phyloP scores from a whole-genome alignment of 805 yeast species.

The Jamesozyma jinghongensis region DNA sequence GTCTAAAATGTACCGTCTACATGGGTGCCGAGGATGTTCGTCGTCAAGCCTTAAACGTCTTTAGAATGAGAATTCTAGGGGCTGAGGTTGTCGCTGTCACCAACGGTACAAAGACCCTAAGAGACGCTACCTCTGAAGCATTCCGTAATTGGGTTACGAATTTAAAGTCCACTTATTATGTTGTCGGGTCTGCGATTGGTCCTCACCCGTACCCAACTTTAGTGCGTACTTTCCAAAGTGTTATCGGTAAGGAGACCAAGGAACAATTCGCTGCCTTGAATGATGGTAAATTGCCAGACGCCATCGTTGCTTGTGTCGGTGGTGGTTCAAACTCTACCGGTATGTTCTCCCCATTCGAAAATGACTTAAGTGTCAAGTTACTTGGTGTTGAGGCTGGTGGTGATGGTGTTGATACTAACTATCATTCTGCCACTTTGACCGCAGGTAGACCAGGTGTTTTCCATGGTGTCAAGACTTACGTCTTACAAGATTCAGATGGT shows the following conservation, averaged over 20 bases:
- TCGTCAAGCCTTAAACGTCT: conserved; percentile 96
- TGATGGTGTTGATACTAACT: conserved; percentile 81
- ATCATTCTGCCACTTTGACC: conserved; percentile 92
- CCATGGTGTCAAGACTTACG: conserved; percentile 95
- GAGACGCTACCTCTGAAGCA: conserved; percentile 98
- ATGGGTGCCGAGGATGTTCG: conserved; percentile 99
- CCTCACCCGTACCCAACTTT: conserved; percentile 98
- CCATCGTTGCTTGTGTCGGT: conserved; percentile 97
- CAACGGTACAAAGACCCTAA: conserved; percentile 88
- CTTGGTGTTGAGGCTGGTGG: conserved; percentile 99
- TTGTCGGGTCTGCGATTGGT: conserved; percentile 97
- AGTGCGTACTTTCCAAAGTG: conserved; percentile 96
- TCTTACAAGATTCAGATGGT: conserved; percentile 85
- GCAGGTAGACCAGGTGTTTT: conserved; percentile 95
- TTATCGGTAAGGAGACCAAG: conserved; percentile 91
- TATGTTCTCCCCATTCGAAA: conserved; percentile 87
- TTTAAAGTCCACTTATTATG: conserved; percentile 78
- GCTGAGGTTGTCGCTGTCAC: conserved; percentile 91
- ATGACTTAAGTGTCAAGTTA: conserved; percentile 66
- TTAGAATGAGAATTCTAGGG: conserved; percentile 93
- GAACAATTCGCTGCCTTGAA: conserved; percentile 76
- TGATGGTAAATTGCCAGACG: conserved; percentile 80
- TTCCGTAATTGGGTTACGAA: conserved; percentile 92
- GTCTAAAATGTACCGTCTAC: conserved; percentile 84
- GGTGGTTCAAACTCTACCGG: conserved; percentile 98